A percentile compares a stretch with the other conserved stretches of the same genome.
These are phyloP conservation scores for Neospora caninum DNA, from an alignment of 169 alveolate species.

Conservation along the genomic window DNA sequence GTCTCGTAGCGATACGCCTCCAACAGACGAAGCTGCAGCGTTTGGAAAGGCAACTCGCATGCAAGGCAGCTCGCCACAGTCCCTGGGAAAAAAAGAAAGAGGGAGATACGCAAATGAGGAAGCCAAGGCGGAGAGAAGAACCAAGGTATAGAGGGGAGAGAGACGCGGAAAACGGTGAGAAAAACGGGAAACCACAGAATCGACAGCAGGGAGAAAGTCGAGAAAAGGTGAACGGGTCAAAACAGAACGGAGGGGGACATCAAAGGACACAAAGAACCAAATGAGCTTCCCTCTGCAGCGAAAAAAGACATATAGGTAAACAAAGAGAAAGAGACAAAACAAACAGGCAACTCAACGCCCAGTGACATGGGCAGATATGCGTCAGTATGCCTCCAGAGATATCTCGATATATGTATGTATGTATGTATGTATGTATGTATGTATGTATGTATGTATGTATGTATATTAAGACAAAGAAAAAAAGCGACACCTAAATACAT, in stretches of 20 bases:
- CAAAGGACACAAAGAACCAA: neutral
- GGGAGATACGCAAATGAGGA: neutral
- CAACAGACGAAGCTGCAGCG: constrained; percentile 35
- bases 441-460: neutral
- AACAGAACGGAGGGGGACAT: neutral
- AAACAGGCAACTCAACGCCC: too few species aligned
- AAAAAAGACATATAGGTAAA: too few species aligned
- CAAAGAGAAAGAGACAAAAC: too few species aligned
- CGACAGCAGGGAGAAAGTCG: neutral
- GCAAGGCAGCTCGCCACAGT: constrained; percentile 46
- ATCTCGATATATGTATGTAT: neutral
- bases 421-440: neutral
- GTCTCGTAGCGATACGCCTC: constrained; percentile 33
- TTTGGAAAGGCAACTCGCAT: constrained; percentile 13
- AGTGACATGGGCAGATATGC: too few species aligned
- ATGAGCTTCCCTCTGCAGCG: too few species aligned
- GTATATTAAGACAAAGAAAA: neutral
- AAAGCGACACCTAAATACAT: neutral
- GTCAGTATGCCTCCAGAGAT: neutral
- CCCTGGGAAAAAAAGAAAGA: neutral
- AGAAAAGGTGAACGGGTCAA: neutral
- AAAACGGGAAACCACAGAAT: neutral
- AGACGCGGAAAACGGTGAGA: neutral
- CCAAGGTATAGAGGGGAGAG: neutral
- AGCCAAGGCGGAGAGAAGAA: neutral